Conservation (phyloP, 805 yeast genomes). For the Candida pini region DNA sequence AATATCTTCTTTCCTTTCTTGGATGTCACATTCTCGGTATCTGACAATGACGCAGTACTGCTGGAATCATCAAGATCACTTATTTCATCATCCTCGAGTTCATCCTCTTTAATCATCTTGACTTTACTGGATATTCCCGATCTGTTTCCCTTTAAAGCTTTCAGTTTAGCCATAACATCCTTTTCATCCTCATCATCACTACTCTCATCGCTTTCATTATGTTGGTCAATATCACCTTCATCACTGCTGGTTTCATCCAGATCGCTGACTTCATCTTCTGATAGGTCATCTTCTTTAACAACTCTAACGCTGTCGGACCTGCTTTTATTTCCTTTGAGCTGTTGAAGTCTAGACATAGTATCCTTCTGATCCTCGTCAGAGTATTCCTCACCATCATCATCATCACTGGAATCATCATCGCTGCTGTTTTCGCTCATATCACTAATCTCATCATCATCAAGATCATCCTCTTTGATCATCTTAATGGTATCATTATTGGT, state of each 20-base stretch:
- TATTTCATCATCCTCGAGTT: slow-evolving; percentile 8
- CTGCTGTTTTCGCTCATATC: slow-evolving; percentile 8
- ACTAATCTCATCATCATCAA: slow-evolving; percentile 18
- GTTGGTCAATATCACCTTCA: too few species aligned
- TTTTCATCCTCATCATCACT: slow-evolving; percentile 48
- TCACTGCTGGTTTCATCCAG: too few species aligned
- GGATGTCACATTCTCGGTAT: not conserved
- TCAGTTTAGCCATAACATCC: slow-evolving; percentile 55
- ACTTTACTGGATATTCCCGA: slow-evolving; percentile 20
- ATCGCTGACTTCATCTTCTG: slow-evolving; percentile 7
- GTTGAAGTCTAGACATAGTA: too few species aligned
- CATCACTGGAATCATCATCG: slow-evolving; percentile 1
- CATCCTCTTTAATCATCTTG: slow-evolving; percentile 7
- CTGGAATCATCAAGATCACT: slow-evolving; percentile 3
- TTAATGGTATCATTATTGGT: slow-evolving; percentile 24
- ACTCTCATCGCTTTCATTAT: slow-evolving; percentile 5
- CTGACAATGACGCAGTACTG: not conserved
- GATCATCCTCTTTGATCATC: slow-evolving; percentile 24
- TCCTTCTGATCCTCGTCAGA: slow-evolving; percentile 2
- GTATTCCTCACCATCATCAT: not conserved
- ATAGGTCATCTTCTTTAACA: slow-evolving; percentile 3
- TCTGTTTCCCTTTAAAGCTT: slow-evolving; percentile 46
- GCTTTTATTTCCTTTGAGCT: too few species aligned
- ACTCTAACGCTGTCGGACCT: too few species aligned
- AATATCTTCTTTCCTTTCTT: slow-evolving; percentile 8